phyloP scores from a whole-genome alignment of 768 basidiomycete genomes.

The Rhodotorula diobovata region DNA sequence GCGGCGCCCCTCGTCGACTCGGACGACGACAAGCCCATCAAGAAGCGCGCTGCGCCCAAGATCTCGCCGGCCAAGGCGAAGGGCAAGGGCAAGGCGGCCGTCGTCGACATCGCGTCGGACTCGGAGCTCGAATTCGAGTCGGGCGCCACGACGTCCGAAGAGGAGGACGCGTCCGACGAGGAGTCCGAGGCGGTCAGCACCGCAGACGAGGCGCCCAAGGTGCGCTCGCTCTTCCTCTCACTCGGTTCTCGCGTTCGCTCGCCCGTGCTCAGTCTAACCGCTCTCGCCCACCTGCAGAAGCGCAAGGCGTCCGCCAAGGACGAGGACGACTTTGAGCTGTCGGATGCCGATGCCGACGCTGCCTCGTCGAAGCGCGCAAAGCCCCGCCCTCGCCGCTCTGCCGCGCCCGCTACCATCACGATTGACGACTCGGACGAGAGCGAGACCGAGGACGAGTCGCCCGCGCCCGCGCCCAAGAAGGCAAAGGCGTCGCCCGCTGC shows the following conservation, averaged over 20 bases:
- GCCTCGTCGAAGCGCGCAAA: background rate
- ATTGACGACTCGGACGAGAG: conserved; percentile 1
- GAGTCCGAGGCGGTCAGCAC: background rate
- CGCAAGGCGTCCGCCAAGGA: conserved; percentile 1
- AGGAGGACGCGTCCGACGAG: background rate
- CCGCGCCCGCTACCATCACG: background rate
- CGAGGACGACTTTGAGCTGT: conserved; percentile 9
- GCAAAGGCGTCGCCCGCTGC: background rate
- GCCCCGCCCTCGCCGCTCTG: background rate
- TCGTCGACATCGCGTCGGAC: background rate
- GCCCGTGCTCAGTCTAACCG: too few relatives aligned
- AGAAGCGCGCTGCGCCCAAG: background rate
- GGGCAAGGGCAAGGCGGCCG: background rate
- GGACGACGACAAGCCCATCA: background rate
- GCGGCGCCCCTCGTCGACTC: background rate
- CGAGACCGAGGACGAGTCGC: background rate
- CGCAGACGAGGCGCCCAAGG: background rate
- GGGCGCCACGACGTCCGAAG: background rate
- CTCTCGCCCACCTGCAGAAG: background rate
- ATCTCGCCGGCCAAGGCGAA: background rate
- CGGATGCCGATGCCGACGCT: background rate
- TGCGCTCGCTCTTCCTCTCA: background rate
- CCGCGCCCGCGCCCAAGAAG: background rate
- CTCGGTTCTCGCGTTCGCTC: too few relatives aligned
- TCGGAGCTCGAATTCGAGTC: background rate